Base-by-base conservation (phyloP, 306 rosid species). In the Hippophae tibetana region DNA sequence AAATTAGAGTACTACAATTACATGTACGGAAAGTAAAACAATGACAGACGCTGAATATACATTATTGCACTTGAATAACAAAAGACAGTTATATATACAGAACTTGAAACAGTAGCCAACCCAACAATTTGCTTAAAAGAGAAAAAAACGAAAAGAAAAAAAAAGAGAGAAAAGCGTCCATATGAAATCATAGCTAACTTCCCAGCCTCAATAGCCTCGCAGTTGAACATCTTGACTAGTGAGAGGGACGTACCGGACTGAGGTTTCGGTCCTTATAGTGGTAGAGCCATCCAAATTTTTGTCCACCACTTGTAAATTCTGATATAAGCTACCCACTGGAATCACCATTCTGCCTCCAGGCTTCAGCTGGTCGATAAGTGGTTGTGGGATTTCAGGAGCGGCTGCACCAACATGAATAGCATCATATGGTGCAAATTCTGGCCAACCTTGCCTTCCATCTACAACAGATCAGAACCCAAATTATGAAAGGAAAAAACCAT, bases 401-500 rank as follows among this genome's bases (percentile, higher is more conserved):
- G 99, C 99, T 27, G 97, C 99, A 58, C 99, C 99, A 6, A 93
- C 99, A 47, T 89, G 97, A 72, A 93, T 89, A 38, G 99, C 94
- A 61, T 89, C 94, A 57, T 89, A 93, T n/a, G 99, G 85, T 40
- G 82, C 94, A 62, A 49, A 76, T 74, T 82, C 94, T 0, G 85
- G 79, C 95, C 95, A 93, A 49, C 97, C 97, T 56, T 76, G 66
- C 82, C 99, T 82, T 57, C 99, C 97, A 76, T 93, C 99, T 93
- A 79, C 60, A 42, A 61, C 49, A 61, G 38, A 31, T 31, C 38
- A 31, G 3, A 31, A 2, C 5, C 38, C 38, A 31, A 4, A 31
- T 31, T 31, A 31, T 2, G 38, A 31, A 31, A 31, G 38, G 38
- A 31, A 31, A 31, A 31, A 31, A 31, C 38, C 5, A 31, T 31